Evolutionary conservation across 75 land plant genomes (phyloP).

Genomic region (Larix kaempferi): DNA sequence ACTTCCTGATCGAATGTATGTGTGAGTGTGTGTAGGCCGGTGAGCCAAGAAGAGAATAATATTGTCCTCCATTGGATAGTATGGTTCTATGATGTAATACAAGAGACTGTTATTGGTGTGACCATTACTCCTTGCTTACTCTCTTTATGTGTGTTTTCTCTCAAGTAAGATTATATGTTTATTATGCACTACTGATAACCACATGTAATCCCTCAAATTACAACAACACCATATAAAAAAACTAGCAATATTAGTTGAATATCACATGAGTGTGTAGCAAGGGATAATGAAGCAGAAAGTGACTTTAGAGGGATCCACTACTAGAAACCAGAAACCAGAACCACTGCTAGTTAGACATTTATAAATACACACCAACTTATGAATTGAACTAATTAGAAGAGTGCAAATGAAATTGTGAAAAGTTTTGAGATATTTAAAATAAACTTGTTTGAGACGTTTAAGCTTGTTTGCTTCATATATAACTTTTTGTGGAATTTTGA

Average conservation of each 20-base stretch:
- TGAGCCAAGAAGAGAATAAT: too few species aligned
- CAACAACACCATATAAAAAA: slow-evolving; percentile 40
- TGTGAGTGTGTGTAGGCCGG: too few species aligned
- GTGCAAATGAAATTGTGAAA: slow-evolving; percentile 14
- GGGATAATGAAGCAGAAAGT: slow-evolving; percentile 28
- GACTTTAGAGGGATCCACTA: slow-evolving; percentile 47
- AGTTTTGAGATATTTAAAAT: slow-evolving; percentile 17
- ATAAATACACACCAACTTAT: not conserved
- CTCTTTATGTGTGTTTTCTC: too few species aligned
- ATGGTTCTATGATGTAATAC: too few species aligned
- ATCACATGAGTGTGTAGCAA: slow-evolving; percentile 55
- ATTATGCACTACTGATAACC: too few species aligned
- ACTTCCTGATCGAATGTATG: too few species aligned
- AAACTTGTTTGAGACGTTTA: slow-evolving; percentile 32
- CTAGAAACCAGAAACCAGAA: slow-evolving; percentile 9
- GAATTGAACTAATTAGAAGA: slow-evolving; percentile 1
- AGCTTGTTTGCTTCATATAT: slow-evolving; percentile 35
- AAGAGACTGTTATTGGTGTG: too few species aligned
- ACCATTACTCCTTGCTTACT: too few species aligned
- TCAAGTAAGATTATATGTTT: too few species aligned
- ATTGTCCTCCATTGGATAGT: too few species aligned
- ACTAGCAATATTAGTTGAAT: slow-evolving; percentile 39
- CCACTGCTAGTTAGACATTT: not conserved
- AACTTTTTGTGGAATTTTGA: too few species aligned
- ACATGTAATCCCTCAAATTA: too few species aligned